Evolutionary conservation across 164 flowering plant species (phyloP).

Genomic region (Amborella trichopoda): DNA sequence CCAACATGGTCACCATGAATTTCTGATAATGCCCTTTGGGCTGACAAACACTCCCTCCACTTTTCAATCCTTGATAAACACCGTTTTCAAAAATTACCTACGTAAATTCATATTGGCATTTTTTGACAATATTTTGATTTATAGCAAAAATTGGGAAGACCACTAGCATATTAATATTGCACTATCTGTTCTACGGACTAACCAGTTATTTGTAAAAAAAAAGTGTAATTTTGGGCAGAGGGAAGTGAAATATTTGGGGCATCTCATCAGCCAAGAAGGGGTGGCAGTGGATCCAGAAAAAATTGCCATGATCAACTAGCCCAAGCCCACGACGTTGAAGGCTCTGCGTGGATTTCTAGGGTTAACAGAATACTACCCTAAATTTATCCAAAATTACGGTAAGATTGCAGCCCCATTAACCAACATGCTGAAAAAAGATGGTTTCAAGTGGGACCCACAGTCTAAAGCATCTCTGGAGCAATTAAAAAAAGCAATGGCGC

Average conservation of each 20-base stretch:
- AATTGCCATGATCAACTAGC: background rate
- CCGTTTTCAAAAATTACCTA: background rate
- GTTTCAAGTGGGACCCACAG: background rate
- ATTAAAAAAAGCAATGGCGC: conserved; percentile 1
- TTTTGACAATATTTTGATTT: conserved; percentile 4
- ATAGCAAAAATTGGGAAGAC: background rate
- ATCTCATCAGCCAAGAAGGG: background rate
- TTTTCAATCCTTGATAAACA: conserved; percentile 5
- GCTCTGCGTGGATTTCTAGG: conserved; percentile 1
- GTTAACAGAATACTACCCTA: background rate
- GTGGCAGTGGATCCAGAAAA: conserved; percentile 2
- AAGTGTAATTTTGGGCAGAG: conserved; percentile 1
- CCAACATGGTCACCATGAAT: conserved; percentile 1
- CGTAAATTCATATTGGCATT: background rate
- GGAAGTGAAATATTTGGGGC: background rate
- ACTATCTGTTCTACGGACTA: background rate
- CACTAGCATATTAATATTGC: background rate
- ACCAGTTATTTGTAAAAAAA: background rate
- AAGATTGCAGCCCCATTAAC: conserved; percentile 2
- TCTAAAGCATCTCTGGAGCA: background rate
- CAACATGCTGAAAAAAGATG: conserved; percentile 1
- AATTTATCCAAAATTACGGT: background rate
- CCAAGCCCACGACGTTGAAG: background rate
- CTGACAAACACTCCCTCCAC: conserved; percentile 3
- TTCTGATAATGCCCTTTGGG: conserved; percentile 2